Evolutionary conservation across 1,284 basidiomycete species (phyloP).

Genomic region (Agroathelia rolfsii): DNA sequence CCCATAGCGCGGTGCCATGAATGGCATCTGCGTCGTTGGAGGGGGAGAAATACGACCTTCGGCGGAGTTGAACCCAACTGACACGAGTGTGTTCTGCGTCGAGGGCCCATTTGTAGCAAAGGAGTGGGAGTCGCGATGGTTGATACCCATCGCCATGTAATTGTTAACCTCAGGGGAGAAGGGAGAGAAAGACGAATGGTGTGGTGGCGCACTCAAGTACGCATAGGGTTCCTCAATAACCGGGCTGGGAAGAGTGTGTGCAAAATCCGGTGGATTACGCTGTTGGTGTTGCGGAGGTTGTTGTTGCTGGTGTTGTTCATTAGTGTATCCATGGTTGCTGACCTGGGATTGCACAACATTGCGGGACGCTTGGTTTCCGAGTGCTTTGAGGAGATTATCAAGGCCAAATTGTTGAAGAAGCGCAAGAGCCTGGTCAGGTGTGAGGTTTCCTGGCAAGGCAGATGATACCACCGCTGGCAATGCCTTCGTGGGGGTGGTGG

Average conservation of each 20-base stretch:
- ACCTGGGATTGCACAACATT: slow-evolving; percentile 11
- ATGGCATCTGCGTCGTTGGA: no score
- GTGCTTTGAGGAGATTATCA: slow-evolving; percentile 29
- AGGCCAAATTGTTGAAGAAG: slow-evolving; percentile 52
- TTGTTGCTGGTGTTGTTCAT: slow-evolving; percentile 12
- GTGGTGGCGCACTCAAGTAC: slow-evolving; percentile 19
- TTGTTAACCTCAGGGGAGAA: slow-evolving; percentile 52
- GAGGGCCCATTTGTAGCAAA: slow-evolving; percentile 22
- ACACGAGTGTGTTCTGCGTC: no score
- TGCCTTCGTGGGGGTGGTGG: slow-evolving; percentile 12
- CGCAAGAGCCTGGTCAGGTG: slow-evolving; percentile 58
- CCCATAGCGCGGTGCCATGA: slow-evolving; percentile 28
- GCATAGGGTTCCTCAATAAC: slow-evolving; percentile 12
- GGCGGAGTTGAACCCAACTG: no score
- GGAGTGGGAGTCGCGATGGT: slow-evolving; percentile 22
- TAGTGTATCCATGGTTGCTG: slow-evolving; percentile 10
- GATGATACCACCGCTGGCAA: slow-evolving; percentile 6
- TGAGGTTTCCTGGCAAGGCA: slow-evolving; percentile 29
- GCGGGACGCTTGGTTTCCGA: slow-evolving; percentile 8
- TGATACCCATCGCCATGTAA: slow-evolving; percentile 21
- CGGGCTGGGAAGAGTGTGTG: slow-evolving; percentile 5
- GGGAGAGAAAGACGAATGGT: slow-evolving; percentile 40
- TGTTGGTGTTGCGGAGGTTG: slow-evolving; percentile 13
- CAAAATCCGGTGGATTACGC: slow-evolving; percentile 13
- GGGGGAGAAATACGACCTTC: no score